Base-by-base conservation (phyloP, 306 rosid species). In the Dalbergia cochinchinensis region DNA sequence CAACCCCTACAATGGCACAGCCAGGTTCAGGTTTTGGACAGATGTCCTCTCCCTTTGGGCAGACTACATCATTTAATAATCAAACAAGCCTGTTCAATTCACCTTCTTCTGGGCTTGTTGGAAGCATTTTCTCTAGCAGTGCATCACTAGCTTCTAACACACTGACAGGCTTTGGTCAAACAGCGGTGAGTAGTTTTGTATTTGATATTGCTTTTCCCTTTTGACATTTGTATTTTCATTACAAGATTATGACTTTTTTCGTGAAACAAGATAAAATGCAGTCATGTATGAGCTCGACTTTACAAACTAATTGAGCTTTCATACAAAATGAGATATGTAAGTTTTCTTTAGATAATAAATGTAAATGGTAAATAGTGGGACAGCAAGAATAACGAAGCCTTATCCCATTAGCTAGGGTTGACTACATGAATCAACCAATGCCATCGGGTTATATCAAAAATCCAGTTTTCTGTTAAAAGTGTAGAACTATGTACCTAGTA, bases 31-130 rank as follows among this genome's bases (percentile, higher is more conserved):
- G 69, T 69, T 91, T 87, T 81, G 94, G 90, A 63, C 93, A 84
- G 76, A 73, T 66, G 50, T 73, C 90, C 42, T 37, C 89, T 9
- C 69, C 88, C 33, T 91, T 93, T 87, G 92, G 90, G 68, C 91
- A 76, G 82, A 76, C 63, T 76, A 6, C 87, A 16, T 19, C 80
- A 39, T 34, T 76, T 37, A 67, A 78, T 45, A 67, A 78, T 39
- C 89, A 87, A 69, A 34, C 90, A 48, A 80, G 80, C 74, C 18
- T 89, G 86, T 92, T 89, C 80, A 82, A 9, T 76, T 66, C 77
- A 62, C 90, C 96, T 18, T 81, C 94, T 47, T 73, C 92, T 76
- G 93, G 88, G 75, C 74, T 83, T 79, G 83, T 79, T 50, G 94
- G 94, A 59, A 84, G 82, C 79, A 73, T 87, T 72, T 89, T 90